Base-by-base conservation (phyloP, 768 basidiomycete genomes). In the Trametes cubensis region DNA sequence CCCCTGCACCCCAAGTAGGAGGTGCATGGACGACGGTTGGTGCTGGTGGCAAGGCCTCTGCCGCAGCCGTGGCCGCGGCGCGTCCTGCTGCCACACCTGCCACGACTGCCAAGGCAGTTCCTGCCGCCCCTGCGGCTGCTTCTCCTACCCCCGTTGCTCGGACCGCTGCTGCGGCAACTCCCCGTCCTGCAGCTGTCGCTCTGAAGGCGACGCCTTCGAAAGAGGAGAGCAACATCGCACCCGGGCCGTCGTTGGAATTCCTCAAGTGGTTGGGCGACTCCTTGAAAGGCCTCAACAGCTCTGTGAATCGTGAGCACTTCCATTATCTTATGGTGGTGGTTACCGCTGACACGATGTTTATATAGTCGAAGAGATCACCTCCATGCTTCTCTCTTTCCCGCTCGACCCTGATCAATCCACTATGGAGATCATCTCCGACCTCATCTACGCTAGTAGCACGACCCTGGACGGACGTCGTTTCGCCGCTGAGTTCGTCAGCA, bases 401-500 rank as follows among this genome's bases (percentile, higher is more conserved):
- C 75, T 98, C 53, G 95, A 98, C 66, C 92, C 90, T 20, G 92
- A 90, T 68, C 78, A 85, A 67, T 86, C 85, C 17, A 93, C 90
- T 0, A 76, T 86, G 46, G 97, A 99, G 76, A 88, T 97, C 71
- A 98, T 99, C 66, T 91, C 92, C 23, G 97, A 98, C 73, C 82
- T 91, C 45, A 95, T 98, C 63, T 99, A 98, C 71, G 87, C 90
- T 55, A 95, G 91, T 71, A 96, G 94, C 66, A 92, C 94, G 21
- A 98, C 92, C 2, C 84, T 99, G 53, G 95, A 98, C 70, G 97
- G 97, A 6, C 83, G 95, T 53, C 86, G 96, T 40, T 99, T 98
- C 71, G 95, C 97, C 4, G 82, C 91, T 14, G 95, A 98, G 66
- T 99, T 93, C 69, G 85, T 94, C 55, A 84, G 81, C 64, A 92